Conservation (phyloP, 2,329 filamentous ascomycete genomes). For the Colletotrichum eremochloae region DNA sequence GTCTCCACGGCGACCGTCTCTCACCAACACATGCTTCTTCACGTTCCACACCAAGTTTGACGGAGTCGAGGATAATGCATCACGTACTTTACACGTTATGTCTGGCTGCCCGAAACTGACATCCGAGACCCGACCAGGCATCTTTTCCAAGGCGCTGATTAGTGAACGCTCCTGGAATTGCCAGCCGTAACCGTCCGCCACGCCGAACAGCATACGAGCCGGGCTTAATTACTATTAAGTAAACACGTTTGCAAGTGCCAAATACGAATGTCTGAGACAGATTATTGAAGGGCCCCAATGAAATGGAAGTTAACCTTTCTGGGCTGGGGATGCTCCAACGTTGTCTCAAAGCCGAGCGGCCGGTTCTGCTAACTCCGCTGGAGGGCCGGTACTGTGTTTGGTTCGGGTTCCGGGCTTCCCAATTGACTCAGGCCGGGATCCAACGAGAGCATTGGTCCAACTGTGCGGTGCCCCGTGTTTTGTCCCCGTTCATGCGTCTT, state of each 20-base stretch:
- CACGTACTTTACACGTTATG: not conserved
- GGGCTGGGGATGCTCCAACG: not conserved
- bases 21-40: not conserved
- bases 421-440: slow-evolving; percentile 9
- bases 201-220: not conserved
- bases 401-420: slow-evolving; percentile 5
- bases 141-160: not conserved
- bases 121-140: not conserved
- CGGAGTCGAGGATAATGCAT: not conserved
- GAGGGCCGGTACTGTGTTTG: slow-evolving; percentile 12
- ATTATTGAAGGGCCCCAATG: not conserved
- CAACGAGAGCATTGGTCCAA: not conserved
- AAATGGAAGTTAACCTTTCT: not conserved
- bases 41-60: not conserved
- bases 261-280: not conserved
- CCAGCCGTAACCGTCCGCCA: not conserved
- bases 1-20: not conserved
- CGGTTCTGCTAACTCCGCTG: not conserved
- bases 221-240: too few relatives aligned
- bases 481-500: not conserved
- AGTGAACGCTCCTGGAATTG: not conserved
- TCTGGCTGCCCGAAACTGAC: not conserved
- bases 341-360: slow-evolving; percentile 2
- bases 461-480: not conserved
- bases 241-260: not conserved